Evolutionary conservation across 306 rosid genomes (phyloP), one percentile per base, ranked within the genome.

Genomic region (Lablab purpureus): DNA sequence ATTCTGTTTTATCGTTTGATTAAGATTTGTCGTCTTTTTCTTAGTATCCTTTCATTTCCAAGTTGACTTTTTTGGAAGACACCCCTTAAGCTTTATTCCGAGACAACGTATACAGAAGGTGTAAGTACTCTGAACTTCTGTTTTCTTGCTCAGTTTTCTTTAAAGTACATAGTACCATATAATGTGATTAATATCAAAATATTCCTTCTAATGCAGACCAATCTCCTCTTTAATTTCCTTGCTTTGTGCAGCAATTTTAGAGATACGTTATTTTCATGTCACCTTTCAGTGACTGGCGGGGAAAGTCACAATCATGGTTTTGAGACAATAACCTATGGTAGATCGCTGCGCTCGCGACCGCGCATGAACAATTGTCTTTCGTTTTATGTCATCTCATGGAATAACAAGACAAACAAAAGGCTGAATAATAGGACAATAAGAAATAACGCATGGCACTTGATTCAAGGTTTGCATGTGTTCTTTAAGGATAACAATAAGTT

Each of bases 41-140:
- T 12, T 9, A 21, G 10, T 76, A 30, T 46, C 10, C 18, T 66
- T 64, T 66, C 30, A 15, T 7, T 36, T 67, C 46, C 81, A 36
- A n/a, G 62, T 65, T 21, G 27, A 81, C 23, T 23, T 72, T 25
- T 46, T 18, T n/a, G 17, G 25, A 67, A 75, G 77, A 15, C 65
- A 32, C 66, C 12, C 8, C 75, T 23, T 67, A 23, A 67, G 36
- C 84, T 82, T 82, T 82, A 62, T 70, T 82, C 50, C 4, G 28
- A 40, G 82, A 82, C 78, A 70, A 69, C 70, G 67, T 23, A 58
- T 70, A 37, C 59, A 59, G 77, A 82, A 68, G 67, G 17, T 23
- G 75, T 15, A 69, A 71, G 85, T 76, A 76, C 82, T 68, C 71
- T 82, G 85, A 75, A 58, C 46, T 40, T 37, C 23, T 76, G 77